A percentile compares a stretch with the other conserved stretches of the same genome.
These are phyloP conservation scores for Plasmodium relictum DNA, from an alignment of 169 alveolate species.

Conservation along the genomic window DNA sequence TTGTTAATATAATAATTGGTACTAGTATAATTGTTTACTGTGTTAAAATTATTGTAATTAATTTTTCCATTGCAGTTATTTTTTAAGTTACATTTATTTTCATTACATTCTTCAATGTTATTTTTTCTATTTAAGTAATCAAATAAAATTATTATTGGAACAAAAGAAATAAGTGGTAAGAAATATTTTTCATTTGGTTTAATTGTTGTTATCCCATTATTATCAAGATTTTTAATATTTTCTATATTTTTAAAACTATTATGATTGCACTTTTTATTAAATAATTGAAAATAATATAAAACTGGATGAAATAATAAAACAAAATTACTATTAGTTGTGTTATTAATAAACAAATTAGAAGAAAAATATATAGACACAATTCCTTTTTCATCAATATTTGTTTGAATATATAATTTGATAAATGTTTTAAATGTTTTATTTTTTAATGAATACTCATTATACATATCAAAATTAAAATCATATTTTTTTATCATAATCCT, in stretches of 20 bases:
- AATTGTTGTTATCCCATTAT: background rate
- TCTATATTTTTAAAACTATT: background rate
- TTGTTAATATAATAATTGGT: background rate
- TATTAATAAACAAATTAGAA: slow-evolving; percentile 40
- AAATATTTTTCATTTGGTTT: slow-evolving; percentile 26
- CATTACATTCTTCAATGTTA: background rate
- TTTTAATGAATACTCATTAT: slow-evolving; percentile 41
- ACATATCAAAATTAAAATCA: slow-evolving; percentile 41
- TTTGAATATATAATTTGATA: slow-evolving; percentile 57
- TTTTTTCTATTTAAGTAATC: slow-evolving; percentile 26
- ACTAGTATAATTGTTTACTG: no score
- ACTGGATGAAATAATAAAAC: slow-evolving; percentile 45
- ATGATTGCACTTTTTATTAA: background rate
- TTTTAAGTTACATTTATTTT: background rate
- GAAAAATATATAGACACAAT: slow-evolving; percentile 59
- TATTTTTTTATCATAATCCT: slow-evolving; percentile 46
- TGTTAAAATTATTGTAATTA: no score
- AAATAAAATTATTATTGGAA: slow-evolving; percentile 33
- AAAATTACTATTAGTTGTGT: slow-evolving; percentile 41
- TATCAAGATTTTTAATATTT: background rate
- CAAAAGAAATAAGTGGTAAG: slow-evolving; percentile 41
- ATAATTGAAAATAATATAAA: slow-evolving; percentile 21
- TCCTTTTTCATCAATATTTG: slow-evolving; percentile 62
- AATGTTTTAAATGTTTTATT: slow-evolving; percentile 60
- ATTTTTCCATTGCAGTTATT: no score